These are phyloP conservation scores for Mucor piriformis DNA, from an alignment of 371 early-diverging fungal species.

Conservation along the genomic window DNA sequence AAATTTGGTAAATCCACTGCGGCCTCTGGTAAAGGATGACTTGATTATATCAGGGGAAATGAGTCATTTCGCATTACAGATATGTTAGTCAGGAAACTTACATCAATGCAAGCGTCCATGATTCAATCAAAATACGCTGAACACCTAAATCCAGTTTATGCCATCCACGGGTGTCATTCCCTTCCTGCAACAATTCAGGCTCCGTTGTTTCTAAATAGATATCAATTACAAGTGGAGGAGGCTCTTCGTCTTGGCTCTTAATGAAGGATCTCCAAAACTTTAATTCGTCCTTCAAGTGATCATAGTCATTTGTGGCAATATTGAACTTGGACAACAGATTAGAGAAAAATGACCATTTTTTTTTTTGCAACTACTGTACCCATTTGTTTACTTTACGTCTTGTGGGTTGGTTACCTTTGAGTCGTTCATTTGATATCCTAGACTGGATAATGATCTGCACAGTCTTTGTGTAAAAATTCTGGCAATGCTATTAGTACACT, in stretches of 20 bases:
- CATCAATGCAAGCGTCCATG: conserved; percentile 77
- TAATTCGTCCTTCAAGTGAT: conserved; percentile 66
- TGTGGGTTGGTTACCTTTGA: neutral
- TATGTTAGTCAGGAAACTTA: too few relatives aligned
- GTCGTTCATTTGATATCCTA: conserved; percentile 15
- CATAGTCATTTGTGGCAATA: conserved; percentile 72
- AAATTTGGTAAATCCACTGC: conserved; percentile 76
- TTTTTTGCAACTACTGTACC: conserved; percentile 10
- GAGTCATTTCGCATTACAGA: too few relatives aligned
- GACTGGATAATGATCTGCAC: conserved; percentile 64
- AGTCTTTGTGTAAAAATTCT: conserved; percentile 63
- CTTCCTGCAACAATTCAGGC: conserved; percentile 21
- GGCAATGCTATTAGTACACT: too few relatives aligned
- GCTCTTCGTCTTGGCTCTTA: conserved; percentile 59
- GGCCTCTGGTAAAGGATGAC: conserved; percentile 42
- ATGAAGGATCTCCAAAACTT: conserved; percentile 68
- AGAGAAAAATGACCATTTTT: neutral
- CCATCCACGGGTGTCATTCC: conserved; percentile 5
- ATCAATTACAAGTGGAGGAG: conserved; percentile 16
- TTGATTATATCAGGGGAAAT: neutral
- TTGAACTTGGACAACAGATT: conserved; percentile 79
- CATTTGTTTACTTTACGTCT: conserved; percentile 27
- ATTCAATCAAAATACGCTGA: conserved; percentile 67
- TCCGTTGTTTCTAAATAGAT: conserved; percentile 20
- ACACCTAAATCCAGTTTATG: conserved; percentile 2